Conservation (phyloP, 139 green algal genomes). For the Trebouxia sp. region DNA sequence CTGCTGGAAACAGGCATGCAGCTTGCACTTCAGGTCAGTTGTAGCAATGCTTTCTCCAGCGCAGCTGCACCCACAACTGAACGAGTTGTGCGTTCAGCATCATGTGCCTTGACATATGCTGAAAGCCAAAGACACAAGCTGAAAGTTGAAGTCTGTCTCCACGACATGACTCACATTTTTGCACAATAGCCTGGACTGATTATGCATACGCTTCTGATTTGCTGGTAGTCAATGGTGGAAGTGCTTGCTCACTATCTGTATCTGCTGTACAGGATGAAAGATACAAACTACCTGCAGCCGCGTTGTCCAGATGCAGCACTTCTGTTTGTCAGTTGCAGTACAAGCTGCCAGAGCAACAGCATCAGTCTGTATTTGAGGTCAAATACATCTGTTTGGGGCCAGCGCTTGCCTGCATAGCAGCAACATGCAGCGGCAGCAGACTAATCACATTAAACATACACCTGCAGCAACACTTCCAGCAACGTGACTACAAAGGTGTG, state of each 20-base stretch:
- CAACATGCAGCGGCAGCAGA: not conserved
- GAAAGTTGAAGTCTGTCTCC: too few relatives aligned
- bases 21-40: not conserved
- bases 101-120: not conserved
- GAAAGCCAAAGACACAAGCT: too few relatives aligned
- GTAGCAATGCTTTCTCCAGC: too few relatives aligned
- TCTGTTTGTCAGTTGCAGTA: conserved; percentile 3
- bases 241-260: too few relatives aligned
- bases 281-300: not conserved
- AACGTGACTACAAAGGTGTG: not conserved
- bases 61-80: too few relatives aligned
- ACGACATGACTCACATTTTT: too few relatives aligned
- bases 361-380: not conserved
- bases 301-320: conserved; percentile 1
- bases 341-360: not conserved
- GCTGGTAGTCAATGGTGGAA: too few relatives aligned
- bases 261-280: not conserved
- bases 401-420: not conserved
- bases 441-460: conserved; percentile 4
- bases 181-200: too few relatives aligned
- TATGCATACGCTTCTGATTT: too few relatives aligned
- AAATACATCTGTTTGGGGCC: conserved; percentile 1
- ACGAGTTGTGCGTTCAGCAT: not conserved
- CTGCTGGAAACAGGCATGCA: conserved; percentile 1
- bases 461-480: not conserved